Conservation (phyloP, 2,329 filamentous ascomycete species). For the Hirsutella thompsonii region DNA sequence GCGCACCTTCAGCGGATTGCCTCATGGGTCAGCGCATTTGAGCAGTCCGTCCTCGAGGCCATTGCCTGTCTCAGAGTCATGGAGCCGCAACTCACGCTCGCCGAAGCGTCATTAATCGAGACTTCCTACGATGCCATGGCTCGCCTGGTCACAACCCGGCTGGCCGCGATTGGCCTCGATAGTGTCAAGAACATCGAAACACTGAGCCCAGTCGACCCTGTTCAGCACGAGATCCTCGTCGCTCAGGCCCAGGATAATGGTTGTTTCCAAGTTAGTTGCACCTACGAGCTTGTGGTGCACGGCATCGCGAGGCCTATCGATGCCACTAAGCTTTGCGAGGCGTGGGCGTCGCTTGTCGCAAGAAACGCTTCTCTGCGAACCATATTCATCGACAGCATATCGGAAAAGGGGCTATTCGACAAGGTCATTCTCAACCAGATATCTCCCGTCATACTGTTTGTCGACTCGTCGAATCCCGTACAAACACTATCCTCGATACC, state of each 20-base stretch:
- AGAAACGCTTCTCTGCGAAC: conserved; percentile 33
- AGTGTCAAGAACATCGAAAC: conserved; percentile 33
- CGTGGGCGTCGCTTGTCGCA: conserved; percentile 28
- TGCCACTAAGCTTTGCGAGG: conserved; percentile 29
- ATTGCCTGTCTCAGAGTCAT: conserved; percentile 27
- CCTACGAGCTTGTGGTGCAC: conserved; percentile 30
- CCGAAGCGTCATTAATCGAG: conserved; percentile 34
- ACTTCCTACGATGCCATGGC: conserved; percentile 32
- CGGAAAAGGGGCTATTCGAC: conserved; percentile 34
- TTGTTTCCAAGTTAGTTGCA: conserved; percentile 28
- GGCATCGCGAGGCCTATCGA: conserved; percentile 20
- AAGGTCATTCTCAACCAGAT: conserved; percentile 32
- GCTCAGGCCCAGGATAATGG: conserved; percentile 28
- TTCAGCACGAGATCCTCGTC: conserved; percentile 36
- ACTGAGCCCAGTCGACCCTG: conserved; percentile 32
- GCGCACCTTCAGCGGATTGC: conserved; percentile 28
- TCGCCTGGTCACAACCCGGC: conserved; percentile 27
- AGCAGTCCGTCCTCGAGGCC: conserved; percentile 30
- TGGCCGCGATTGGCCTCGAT: conserved; percentile 25
- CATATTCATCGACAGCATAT: conserved; percentile 37
- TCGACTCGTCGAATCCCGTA: conserved; percentile 27
- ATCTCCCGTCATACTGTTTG: conserved; percentile 39
- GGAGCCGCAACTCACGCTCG: conserved; percentile 33
- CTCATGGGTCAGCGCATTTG: conserved; percentile 33
- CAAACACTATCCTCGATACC: conserved; percentile 27